Base-by-base conservation (phyloP, 176 grass and related monocot species). In the Otatea glauca region DNA sequence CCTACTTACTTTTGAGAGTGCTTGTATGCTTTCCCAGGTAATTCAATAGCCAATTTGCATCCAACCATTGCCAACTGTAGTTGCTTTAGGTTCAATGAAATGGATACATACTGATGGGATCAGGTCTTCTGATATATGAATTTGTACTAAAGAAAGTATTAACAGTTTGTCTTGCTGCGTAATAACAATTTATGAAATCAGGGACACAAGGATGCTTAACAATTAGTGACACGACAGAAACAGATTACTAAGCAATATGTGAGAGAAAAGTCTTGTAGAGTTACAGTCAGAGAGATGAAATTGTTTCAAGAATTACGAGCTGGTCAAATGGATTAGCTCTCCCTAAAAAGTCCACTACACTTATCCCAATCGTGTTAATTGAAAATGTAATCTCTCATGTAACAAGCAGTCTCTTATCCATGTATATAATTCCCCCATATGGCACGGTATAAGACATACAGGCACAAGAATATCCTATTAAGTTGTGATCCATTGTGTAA, bases 301-400 rank as follows among this genome's bases (percentile, higher is more conserved):
- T 60, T 65, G 20, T 41, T 81, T 56, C 23, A 66, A 66, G 23
- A 86, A 80, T 13, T 70, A 23, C 49, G 2, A 56, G 63, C 4
- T 56, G 18, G 35, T 5, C 2, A 12, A 81, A 70, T 58, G 55
- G 7, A 34, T 54, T 86, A 10, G 5, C 20, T 25, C 3, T 5
- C 45, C 48, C 25, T 14, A 67, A 67, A 67, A 21, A 48, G 42
- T 65, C 59, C 20, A 77, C 41, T 60, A 61, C 6, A 76, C 38
- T 63, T 18, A 62, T 43, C 54, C 18, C n/a, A 3, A 50, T 37
- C 49, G 9, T 18, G 8, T 17, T 70, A 68, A 41, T 9, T 41
- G 0, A 58, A 17, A 23, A 54, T 10, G 13, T n/a, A 58, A 13
- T 56, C 15, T 5, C 13, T 34, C 38, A 71, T 60, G 32, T 71